phyloP scores from a whole-genome alignment of 1,284 basidiomycete genomes.

The Leccinum laetum region DNA sequence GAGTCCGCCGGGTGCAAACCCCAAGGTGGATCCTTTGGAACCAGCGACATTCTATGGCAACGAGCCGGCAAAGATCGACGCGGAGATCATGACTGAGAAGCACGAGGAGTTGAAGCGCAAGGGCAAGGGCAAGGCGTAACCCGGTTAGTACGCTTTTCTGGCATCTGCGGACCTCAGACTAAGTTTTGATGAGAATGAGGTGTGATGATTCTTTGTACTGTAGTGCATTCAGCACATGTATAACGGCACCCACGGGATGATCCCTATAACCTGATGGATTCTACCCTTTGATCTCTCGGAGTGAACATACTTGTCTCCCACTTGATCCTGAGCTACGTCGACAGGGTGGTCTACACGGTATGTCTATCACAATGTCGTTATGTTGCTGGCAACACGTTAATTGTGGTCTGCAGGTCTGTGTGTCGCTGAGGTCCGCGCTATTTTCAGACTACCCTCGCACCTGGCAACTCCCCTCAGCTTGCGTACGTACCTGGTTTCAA shows the following conservation, averaged over 20 bases:
- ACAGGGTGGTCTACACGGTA: too few relatives aligned
- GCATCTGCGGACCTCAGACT: not conserved
- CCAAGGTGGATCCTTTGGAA: conserved; percentile 40
- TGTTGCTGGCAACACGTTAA: too few relatives aligned
- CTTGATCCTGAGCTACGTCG: too few relatives aligned
- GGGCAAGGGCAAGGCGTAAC: conserved; percentile 33
- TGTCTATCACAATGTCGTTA: too few relatives aligned
- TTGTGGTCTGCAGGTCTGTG: too few relatives aligned
- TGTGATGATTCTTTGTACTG: conserved; percentile 3
- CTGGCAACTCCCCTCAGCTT: too few relatives aligned
- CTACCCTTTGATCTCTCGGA: too few relatives aligned
- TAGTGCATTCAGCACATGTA: not conserved
- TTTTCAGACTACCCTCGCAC: too few relatives aligned
- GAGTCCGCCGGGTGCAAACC: conserved; percentile 19
- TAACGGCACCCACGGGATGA: not conserved
- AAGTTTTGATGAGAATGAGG: not conserved
- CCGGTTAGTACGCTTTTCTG: not conserved
- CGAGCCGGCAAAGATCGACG: conserved; percentile 63
- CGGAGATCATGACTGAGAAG: conserved; percentile 53
- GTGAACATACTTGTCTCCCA: too few relatives aligned
- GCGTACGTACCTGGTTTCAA: too few relatives aligned
- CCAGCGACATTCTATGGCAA: conserved; percentile 54
- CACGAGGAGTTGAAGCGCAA: conserved; percentile 48
- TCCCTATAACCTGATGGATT: not conserved
- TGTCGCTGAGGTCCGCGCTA: too few relatives aligned